Evolutionary conservation across 768 basidiomycete genomes (phyloP).

Genomic region (Psilocybe azurescens): DNA sequence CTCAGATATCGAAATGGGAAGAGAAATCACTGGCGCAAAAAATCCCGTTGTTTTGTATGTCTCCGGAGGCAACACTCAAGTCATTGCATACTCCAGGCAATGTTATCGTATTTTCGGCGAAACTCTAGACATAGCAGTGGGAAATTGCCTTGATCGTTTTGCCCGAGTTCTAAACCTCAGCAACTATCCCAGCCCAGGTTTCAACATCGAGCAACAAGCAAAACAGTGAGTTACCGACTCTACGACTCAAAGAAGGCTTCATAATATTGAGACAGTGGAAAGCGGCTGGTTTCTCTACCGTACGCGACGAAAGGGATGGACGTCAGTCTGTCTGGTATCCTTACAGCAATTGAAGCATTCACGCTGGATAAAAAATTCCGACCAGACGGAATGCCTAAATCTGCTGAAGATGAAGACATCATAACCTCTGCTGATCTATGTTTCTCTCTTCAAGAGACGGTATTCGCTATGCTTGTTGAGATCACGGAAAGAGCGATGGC

Average conservation of each 20-base stretch:
- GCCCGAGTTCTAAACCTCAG: constrained; percentile 92
- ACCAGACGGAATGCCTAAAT: constrained; percentile 41
- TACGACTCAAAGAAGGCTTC: background rate
- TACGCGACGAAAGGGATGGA: constrained; percentile 99
- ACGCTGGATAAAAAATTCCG: constrained; percentile 86
- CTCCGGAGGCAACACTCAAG: constrained; percentile 98
- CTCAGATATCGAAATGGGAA: constrained; percentile 97
- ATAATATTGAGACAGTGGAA: constrained; percentile 61
- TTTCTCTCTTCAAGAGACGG: constrained; percentile 95
- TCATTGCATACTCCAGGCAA: constrained; percentile 97
- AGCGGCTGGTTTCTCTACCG: constrained; percentile 80
- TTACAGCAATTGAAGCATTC: constrained; percentile 87
- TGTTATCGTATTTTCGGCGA: constrained; percentile 99
- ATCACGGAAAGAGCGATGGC: constrained; percentile 99
- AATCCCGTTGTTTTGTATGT: constrained; percentile 98
- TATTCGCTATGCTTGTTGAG: constrained; percentile 98
- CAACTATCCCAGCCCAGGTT: constrained; percentile 96
- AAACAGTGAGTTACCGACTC: constrained; percentile 63
- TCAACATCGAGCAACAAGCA: constrained; percentile 96
- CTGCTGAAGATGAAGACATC: constrained; percentile 60
- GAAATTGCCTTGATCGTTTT: constrained; percentile 97
- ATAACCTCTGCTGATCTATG: constrained; percentile 97
- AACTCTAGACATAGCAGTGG: constrained; percentile 98
- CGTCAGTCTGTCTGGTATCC: constrained; percentile 91
- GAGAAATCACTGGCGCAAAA: constrained; percentile 90